phyloP scores from a whole-genome alignment of 495 filamentous ascomycete species.

The Penicillium simplicissimum region DNA sequence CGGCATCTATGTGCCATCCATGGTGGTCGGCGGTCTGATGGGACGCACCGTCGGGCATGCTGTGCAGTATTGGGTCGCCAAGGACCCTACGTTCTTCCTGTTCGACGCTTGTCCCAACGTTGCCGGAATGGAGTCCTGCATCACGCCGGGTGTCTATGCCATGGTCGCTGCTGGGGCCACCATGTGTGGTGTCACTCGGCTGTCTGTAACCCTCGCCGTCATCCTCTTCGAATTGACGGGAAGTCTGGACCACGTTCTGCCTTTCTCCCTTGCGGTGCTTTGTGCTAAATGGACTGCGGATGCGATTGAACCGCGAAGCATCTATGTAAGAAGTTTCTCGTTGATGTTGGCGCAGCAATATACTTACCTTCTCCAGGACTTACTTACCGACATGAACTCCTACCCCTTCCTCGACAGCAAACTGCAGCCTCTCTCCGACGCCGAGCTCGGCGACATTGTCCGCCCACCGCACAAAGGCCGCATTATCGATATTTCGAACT shows the following conservation, averaged over 20 bases:
- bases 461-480: constrained; percentile 69
- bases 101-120: constrained; percentile 72
- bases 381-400: constrained; percentile 94
- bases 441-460: constrained; percentile 82
- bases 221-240: constrained; percentile 96
- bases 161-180: constrained; percentile 93
- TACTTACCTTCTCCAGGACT: constrained; percentile 56
- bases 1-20: constrained; percentile 96
- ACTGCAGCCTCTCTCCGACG: constrained; percentile 82
- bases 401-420: constrained; percentile 97
- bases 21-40: constrained; percentile 95
- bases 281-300: constrained; percentile 98
- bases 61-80: constrained; percentile 79
- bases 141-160: constrained; percentile 94
- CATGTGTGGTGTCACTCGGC: constrained; percentile 94
- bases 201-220: constrained; percentile 92
- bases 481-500: constrained; percentile 83
- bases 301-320: constrained; percentile 89
- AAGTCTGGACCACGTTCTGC: constrained; percentile 89
- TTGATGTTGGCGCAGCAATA: neutral
- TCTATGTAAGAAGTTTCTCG: constrained; percentile 63
- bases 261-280: constrained; percentile 88
- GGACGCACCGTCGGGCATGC: constrained; percentile 85
- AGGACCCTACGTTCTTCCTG: constrained; percentile 67
- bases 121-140: constrained; percentile 74